Conservation (phyloP, 1,284 basidiomycete genomes). For the Ustilago crameri region DNA sequence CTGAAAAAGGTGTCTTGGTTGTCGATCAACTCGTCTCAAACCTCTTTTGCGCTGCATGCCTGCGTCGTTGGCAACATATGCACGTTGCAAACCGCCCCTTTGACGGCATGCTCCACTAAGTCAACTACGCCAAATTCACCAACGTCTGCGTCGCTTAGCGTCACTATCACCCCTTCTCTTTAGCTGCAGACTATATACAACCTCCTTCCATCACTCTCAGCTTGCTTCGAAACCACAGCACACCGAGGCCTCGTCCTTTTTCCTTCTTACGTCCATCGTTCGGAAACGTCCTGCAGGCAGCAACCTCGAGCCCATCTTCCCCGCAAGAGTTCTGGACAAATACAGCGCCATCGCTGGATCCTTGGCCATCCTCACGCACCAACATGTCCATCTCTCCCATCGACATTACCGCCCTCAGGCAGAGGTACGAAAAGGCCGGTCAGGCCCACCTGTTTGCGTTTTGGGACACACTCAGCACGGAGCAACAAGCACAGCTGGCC, state of each 20-base stretch:
- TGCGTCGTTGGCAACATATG: no score
- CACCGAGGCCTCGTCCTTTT: background rate
- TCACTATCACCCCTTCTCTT: no score
- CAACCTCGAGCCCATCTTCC: background rate
- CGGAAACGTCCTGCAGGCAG: background rate
- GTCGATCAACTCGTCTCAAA: conserved; percentile 39
- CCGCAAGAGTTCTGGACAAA: no score
- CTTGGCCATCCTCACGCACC: background rate
- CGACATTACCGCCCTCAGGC: conserved; percentile 38
- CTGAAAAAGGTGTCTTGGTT: conserved; percentile 1
- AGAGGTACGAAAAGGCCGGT: conserved; percentile 74
- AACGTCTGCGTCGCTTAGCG: no score
- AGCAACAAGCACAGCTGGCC: conserved; percentile 77
- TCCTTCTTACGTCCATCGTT: background rate
- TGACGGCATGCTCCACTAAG: no score
- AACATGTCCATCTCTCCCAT: conserved; percentile 36
- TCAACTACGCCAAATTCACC: no score
- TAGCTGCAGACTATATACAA: no score
- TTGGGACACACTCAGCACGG: conserved; percentile 78
- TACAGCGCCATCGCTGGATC: background rate
- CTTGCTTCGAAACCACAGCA: background rate
- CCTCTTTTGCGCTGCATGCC: background rate
- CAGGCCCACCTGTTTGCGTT: conserved; percentile 91
- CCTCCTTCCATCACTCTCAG: background rate
- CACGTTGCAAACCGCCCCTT: no score